Evolutionary conservation across 306 rosid species (phyloP).

Genomic region (Lathyrus tuberosus): DNA sequence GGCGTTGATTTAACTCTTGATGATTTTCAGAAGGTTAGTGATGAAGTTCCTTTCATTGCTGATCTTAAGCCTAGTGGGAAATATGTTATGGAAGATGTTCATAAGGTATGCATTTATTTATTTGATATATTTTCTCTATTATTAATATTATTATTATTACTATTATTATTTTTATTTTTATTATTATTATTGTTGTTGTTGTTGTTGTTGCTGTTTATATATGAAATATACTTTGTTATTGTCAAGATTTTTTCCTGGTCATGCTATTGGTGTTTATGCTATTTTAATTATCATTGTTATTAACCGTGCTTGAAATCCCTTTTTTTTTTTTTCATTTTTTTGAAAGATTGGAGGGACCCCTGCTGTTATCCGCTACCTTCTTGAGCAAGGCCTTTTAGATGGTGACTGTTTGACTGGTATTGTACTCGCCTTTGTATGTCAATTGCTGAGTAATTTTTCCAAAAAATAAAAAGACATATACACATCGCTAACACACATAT

Average conservation of each 20-base stretch:
- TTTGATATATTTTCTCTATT: conserved; percentile 17
- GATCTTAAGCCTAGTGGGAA: conserved; percentile 99
- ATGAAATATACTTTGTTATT: neutral
- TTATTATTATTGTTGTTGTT: neutral
- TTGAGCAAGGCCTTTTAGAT: conserved; percentile 73
- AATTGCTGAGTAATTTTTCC: conserved; percentile 11
- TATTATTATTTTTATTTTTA: too few species aligned
- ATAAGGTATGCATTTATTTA: conserved; percentile 64
- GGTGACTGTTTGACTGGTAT: conserved; percentile 95
- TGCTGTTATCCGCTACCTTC: conserved; percentile 82
- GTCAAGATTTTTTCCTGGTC: conserved; percentile 12
- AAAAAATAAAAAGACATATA: neutral
- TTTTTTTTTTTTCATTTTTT: conserved; percentile 20
- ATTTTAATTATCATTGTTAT: neutral
- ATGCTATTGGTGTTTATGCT: conserved; percentile 24
- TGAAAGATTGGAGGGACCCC: conserved; percentile 96
- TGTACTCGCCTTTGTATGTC: conserved; percentile 27
- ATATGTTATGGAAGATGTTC: conserved; percentile 97
- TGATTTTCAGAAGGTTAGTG: conserved; percentile 98
- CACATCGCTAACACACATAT: conserved; percentile 37
- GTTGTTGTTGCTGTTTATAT: neutral
- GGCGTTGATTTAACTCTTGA: conserved; percentile 84
- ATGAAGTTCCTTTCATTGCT: conserved; percentile 86
- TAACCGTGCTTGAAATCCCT: conserved; percentile 17
- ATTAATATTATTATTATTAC: neutral